Evolutionary conservation across 352 stramenopile species (phyloP), one percentile per base, ranked within the genome.

Genomic region (Globisporangium alternatum): DNA sequence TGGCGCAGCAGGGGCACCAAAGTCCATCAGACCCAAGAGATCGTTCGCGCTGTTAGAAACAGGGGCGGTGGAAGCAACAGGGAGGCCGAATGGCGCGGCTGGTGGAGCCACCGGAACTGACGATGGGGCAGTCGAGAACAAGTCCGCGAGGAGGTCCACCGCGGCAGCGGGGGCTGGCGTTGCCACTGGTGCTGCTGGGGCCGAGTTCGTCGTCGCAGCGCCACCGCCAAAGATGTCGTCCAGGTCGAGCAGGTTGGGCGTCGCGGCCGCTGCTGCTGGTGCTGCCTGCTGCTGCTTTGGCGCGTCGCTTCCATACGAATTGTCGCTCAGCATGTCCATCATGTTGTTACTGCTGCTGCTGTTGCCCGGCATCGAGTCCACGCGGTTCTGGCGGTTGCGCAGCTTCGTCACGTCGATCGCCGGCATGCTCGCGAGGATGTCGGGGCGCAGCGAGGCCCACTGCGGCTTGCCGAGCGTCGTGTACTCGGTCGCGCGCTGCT

Each of bases 401-500:
- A 95, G 71, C 72, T 91, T 91, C 12, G 81, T 78, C 49, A 86
- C 69, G 67, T 99, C 96, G 51, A 99, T 97, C 1, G 97, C 80
- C 8, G 96, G 95, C 96, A 99, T 99, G 31, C 81, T 84, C 21
- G 93, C 86, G 33, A 99, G 77, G 48, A 98, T 89, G 64, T 98
- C 94, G 33, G 78, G 75, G 30, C 87, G 87, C 41, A 93, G 78
- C 64, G 77, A 72, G 15, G 74, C 64, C 88, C 84, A 95, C 33
- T 85, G 74, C 7, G 78, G 78, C 48, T 93, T 73, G 25, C 98
- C 80, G 25, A 99, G 76, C 8, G 86, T 91, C 53, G 83, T 82
- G 76, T 98, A 99, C 76, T 99, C 97, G 49, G 89, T 98, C 13
- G 96, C 90, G 35, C 97, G 90, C 52, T 99, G 88, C 80, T 99